phyloP scores from a whole-genome alignment of 2,329 filamentous ascomycete species.

The Aspergillus neotritici region DNA sequence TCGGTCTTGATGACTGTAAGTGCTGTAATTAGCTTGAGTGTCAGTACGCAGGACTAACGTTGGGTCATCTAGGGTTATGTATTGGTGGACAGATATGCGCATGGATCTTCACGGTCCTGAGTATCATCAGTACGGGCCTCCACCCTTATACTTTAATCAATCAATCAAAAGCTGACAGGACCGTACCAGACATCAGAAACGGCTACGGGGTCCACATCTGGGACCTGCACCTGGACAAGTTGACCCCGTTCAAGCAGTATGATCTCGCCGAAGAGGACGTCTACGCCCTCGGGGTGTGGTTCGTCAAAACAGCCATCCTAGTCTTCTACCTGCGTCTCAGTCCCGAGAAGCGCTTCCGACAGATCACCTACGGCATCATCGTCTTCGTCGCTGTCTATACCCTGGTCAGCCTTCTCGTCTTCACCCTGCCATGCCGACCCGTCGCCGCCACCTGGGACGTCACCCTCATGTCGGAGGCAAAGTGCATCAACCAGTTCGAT shows the following conservation, averaged over 20 bases:
- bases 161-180: not conserved
- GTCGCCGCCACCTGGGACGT: constrained; percentile 13
- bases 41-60: no score
- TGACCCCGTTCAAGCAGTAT: constrained; percentile 12
- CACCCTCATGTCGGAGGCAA: constrained; percentile 6
- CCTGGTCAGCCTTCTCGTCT: constrained; percentile 12
- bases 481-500: constrained; percentile 8
- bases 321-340: constrained; percentile 15
- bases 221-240: constrained; percentile 8
- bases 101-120: constrained; percentile 11
- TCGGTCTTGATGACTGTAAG: constrained; percentile 9
- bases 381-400: constrained; percentile 13
- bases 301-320: constrained; percentile 16
- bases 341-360: constrained; percentile 13
- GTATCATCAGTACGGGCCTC: constrained; percentile 6
- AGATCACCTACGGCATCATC: constrained; percentile 15
- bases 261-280: constrained; percentile 12
- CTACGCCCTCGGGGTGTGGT: constrained; percentile 12
- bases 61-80: constrained; percentile 4
- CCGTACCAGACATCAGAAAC: constrained; percentile 7
- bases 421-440: constrained; percentile 12
- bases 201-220: constrained; percentile 13
- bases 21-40: not conserved
- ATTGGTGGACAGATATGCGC: constrained; percentile 9
- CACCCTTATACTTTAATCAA: no score